phyloP scores from a whole-genome alignment of 495 filamentous ascomycete species.

The Podospora tetraspora region DNA sequence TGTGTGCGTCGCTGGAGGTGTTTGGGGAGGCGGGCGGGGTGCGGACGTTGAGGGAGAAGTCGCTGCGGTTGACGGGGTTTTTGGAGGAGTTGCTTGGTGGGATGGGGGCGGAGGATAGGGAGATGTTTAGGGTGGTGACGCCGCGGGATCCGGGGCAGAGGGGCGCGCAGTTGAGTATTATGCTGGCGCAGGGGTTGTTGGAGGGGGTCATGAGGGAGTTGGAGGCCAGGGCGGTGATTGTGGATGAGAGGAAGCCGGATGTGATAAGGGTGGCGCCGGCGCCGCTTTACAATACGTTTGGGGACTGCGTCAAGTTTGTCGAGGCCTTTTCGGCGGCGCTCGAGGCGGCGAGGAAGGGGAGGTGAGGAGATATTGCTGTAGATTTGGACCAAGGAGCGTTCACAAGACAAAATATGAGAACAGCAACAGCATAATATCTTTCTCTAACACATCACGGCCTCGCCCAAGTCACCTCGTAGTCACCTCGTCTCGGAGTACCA shows the following conservation, averaged over 20 bases:
- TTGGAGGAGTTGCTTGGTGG: constrained; percentile 62
- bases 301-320: constrained; percentile 74
- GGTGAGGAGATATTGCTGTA: background rate
- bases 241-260: constrained; percentile 86
- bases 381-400: background rate
- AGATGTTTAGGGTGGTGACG: constrained; percentile 73
- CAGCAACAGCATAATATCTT: background rate
- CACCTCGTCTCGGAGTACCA: background rate
- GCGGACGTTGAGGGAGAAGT: constrained; percentile 64
- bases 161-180: constrained; percentile 82
- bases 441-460: background rate
- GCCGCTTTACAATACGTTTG: constrained; percentile 81
- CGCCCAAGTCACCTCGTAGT: no score
- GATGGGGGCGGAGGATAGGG: constrained; percentile 38
- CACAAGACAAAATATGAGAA: background rate
- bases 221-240: constrained; percentile 65
- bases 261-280: constrained; percentile 90
- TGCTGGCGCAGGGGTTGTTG: constrained; percentile 61
- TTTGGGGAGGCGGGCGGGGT: constrained; percentile 69
- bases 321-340: constrained; percentile 55
- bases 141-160: constrained; percentile 64
- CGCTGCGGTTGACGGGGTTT: constrained; percentile 69
- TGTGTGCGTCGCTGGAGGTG: constrained; percentile 71
- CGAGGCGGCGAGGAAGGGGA: constrained; percentile 24
- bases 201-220: constrained; percentile 63